Percentiles rank a stretch among this genome's conserved stretches.
phyloP scores from a whole-genome alignment of 352 stramenopile genomes.

The Globisporangium megalacanthum region DNA sequence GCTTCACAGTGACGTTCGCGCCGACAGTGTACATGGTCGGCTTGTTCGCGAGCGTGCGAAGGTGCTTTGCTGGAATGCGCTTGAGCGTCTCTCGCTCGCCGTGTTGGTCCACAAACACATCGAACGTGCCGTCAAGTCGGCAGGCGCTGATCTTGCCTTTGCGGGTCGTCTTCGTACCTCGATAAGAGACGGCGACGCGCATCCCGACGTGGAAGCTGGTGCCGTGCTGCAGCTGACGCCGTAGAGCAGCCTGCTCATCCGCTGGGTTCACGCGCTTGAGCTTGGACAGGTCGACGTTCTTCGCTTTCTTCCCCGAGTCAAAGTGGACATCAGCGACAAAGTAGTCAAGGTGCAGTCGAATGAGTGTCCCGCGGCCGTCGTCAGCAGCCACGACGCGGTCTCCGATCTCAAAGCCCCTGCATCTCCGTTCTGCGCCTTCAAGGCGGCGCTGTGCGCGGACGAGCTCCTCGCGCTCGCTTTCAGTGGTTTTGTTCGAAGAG shows the following conservation, averaged over 20 bases:
- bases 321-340: slow-evolving; percentile 69
- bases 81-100: slow-evolving; percentile 33
- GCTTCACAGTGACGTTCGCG: slow-evolving; percentile 43
- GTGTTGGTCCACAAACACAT: slow-evolving; percentile 51
- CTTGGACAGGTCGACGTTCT: slow-evolving; percentile 55
- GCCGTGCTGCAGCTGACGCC: background rate
- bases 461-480: slow-evolving; percentile 7
- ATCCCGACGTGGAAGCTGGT: slow-evolving; percentile 16
- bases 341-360: slow-evolving; percentile 59
- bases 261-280: slow-evolving; percentile 19
- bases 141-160: slow-evolving; percentile 45
- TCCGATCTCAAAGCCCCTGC: slow-evolving; percentile 36
- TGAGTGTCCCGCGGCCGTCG: slow-evolving; percentile 41
- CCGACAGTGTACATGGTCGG: slow-evolving; percentile 30
- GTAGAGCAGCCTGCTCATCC: slow-evolving; percentile 1
- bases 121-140: slow-evolving; percentile 52
- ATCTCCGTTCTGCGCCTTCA: background rate
- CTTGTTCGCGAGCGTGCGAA: slow-evolving; percentile 18
- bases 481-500: slow-evolving; percentile 5
- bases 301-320: slow-evolving; percentile 41
- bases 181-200: slow-evolving; percentile 34
- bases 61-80: slow-evolving; percentile 22
- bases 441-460: background rate
- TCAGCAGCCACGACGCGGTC: slow-evolving; percentile 37
- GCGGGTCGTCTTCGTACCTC: slow-evolving; percentile 42